A percentile compares a stretch with the other conserved stretches of the same genome.
Conservation (phyloP, 495 filamentous ascomycete genomes). For the Podospora tetraspora region DNA sequence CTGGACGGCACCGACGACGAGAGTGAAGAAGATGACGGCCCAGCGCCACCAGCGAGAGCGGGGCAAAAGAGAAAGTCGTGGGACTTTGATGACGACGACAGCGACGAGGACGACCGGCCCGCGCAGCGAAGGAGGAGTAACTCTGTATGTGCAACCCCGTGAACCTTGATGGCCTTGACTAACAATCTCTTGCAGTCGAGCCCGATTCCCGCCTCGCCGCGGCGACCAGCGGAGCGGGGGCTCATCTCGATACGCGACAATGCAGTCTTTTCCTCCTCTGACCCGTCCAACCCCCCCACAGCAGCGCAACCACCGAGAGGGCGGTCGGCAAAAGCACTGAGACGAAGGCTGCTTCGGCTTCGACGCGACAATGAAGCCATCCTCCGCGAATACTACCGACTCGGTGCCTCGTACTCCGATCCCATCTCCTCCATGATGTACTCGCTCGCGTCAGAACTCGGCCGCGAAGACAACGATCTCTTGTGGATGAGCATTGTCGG, state of each 20-base stretch:
- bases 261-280: constrained; percentile 34
- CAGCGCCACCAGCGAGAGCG: constrained; percentile 22
- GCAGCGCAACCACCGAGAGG: constrained; percentile 54
- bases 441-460: constrained; percentile 88
- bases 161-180: constrained; percentile 5
- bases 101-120: constrained; percentile 65
- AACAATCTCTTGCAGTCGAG: constrained; percentile 52
- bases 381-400: constrained; percentile 71
- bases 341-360: constrained; percentile 64
- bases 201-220: constrained; percentile 46
- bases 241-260: constrained; percentile 44
- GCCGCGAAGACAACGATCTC: constrained; percentile 92
- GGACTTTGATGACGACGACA: constrained; percentile 62
- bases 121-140: constrained; percentile 78
- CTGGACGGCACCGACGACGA: constrained; percentile 45
- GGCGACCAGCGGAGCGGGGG: constrained; percentile 45
- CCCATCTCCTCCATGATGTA: constrained; percentile 92
- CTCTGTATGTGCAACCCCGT: constrained; percentile 54
- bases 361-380: constrained; percentile 69
- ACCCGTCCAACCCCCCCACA: constrained; percentile 44
- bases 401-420: constrained; percentile 88
- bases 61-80: constrained; percentile 78
- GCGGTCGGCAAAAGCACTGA: constrained; percentile 63
- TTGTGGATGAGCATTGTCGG: constrained; percentile 94
- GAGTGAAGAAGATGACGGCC: constrained; percentile 31